Evolutionary conservation across 768 basidiomycete genomes (phyloP), one percentile per base, ranked within the genome.

Genomic region (Hebeloma cylindrosporum): DNA sequence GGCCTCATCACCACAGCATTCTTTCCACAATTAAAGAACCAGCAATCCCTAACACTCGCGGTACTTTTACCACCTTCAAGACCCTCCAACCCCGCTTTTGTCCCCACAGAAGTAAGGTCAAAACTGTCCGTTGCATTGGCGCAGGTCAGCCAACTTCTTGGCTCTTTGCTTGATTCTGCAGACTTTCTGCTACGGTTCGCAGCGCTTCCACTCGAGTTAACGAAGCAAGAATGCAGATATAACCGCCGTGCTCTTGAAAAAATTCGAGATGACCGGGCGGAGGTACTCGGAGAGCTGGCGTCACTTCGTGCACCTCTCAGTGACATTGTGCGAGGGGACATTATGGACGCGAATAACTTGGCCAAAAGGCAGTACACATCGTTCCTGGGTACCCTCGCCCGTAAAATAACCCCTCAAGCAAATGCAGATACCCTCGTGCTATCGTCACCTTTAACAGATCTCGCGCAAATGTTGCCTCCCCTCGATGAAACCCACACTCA

Each of bases 241-340:
- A 85, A 84, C 50, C 75, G 80, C 11, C 68, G 67, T 32, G 71
- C 74, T 34, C 70, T 93, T 11, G 77, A 85, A 47, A 73, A 62
- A 20, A 70, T 88, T 2, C 75, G 89, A 9, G 78, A 93, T 53
- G 73, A 80, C 51, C 73, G 80, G 3, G 89, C 90, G 0, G 72
- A 82, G 51, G 66, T 72, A 5, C 74, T 93, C 3, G 91, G 91
- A 1, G 60, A 64, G 2, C 72, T 93, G 5, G 70, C 82, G 1
- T 71, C 68, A 30, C 68, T 80, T 57, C 75, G 86, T 16, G 71
- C 72, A 7, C 44, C 60, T 5, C 63, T 84, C 5, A 28, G 32
- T 8, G 27, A 18, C 23, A 32, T 57, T 3, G 33, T 50, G 16
- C 43, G 35, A 5, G 69, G 17, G 40, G 45, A 52, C n/a, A 43